Conservation (phyloP, 257 asterid species). For the Solanum medicagineum region DNA sequence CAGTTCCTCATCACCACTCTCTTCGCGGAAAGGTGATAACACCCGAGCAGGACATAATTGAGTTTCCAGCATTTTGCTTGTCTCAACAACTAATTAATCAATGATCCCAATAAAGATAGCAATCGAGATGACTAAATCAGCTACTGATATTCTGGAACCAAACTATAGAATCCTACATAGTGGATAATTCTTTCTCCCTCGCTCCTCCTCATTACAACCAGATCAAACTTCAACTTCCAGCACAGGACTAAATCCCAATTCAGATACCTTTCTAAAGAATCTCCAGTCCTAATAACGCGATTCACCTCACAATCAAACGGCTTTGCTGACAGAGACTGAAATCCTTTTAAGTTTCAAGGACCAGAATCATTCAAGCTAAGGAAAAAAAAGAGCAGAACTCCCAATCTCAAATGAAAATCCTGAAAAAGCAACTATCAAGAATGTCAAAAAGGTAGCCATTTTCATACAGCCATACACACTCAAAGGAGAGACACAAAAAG, state of each 20-base stretch:
- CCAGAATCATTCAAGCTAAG: background rate
- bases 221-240: background rate
- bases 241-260: background rate
- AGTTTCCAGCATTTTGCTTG: conserved; percentile 43
- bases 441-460: background rate
- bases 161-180: conserved; percentile 1
- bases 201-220: background rate
- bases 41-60: conserved; percentile 61
- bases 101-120: background rate
- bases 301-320: background rate
- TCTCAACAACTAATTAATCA: background rate
- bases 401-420: conserved; percentile 24
- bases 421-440: conserved; percentile 8
- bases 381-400: conserved; percentile 1
- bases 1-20: conserved; percentile 84
- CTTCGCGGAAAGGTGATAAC: conserved; percentile 67
- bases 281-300: background rate
- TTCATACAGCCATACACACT: background rate
- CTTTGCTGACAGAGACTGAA: background rate
- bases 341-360: background rate
- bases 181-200: conserved; percentile 4
- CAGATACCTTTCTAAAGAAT: conserved; percentile 1
- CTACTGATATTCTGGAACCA: background rate
- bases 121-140: conserved; percentile 3
- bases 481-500: background rate